Percentiles rank a stretch among this genome's conserved stretches.
Conservation (phyloP, 768 basidiomycete genomes). For the Boletus huronensis region DNA sequence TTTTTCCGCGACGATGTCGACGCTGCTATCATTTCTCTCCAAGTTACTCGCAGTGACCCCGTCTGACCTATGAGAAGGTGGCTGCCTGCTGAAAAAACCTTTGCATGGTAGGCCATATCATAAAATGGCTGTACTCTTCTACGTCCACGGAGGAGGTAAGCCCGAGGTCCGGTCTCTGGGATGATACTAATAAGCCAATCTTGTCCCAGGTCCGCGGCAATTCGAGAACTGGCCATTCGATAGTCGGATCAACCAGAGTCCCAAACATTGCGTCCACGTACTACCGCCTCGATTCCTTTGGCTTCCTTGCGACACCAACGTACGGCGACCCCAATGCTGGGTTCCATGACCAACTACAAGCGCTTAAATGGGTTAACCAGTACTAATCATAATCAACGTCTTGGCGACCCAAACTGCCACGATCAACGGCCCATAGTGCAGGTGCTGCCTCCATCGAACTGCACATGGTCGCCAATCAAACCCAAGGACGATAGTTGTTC, state of each 20-base stretch:
- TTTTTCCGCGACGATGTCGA: neutral
- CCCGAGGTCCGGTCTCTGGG: neutral
- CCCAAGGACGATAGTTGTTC: conserved; percentile 38
- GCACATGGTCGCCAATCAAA: conserved; percentile 48
- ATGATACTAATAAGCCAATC: neutral
- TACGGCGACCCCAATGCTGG: conserved; percentile 52
- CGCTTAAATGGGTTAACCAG: conserved; percentile 38
- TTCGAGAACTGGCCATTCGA: conserved; percentile 67
- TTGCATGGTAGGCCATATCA: neutral
- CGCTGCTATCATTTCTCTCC: too few species aligned
- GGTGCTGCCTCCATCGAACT: conserved; percentile 55
- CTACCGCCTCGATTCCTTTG: conserved; percentile 61
- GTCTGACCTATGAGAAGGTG: neutral
- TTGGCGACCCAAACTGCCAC: conserved; percentile 42
- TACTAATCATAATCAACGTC: conserved; percentile 28
- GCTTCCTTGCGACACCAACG: conserved; percentile 51
- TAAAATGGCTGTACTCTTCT: conserved; percentile 39
- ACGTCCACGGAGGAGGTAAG: conserved; percentile 39
- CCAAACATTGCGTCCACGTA: conserved; percentile 61
- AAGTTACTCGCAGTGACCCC: neutral
- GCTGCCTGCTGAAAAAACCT: neutral
- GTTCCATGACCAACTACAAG: conserved; percentile 50
- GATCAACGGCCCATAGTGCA: conserved; percentile 58
- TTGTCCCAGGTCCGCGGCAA: conserved; percentile 52
- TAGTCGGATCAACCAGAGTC: conserved; percentile 59